These are phyloP conservation scores for Skeletonema marinoi DNA, from an alignment of 108 stramenopile genomes.

Conservation along the genomic window DNA sequence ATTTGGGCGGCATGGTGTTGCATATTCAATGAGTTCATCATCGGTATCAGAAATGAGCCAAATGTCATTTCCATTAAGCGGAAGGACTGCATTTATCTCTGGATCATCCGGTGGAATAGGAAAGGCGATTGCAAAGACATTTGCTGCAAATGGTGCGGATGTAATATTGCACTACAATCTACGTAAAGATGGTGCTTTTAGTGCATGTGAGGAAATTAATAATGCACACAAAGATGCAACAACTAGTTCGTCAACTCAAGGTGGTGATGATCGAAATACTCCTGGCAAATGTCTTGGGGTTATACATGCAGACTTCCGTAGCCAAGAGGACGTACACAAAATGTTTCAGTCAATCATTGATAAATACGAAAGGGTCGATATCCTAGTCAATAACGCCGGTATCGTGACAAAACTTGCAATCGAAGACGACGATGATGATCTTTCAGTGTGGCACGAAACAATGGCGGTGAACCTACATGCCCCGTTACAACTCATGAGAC, in stretches of 20 bases:
- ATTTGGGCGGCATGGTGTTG: background rate
- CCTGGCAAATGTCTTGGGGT: constrained; percentile 54
- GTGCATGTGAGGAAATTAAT: constrained; percentile 19
- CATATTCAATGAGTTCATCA: background rate
- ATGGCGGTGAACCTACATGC: constrained; percentile 69
- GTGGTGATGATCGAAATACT: background rate
- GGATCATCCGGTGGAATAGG: constrained; percentile 72
- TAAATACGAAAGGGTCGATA: constrained; percentile 45
- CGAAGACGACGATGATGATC: constrained; percentile 60
- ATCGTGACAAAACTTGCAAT: constrained; percentile 63
- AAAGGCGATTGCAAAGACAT: constrained; percentile 46
- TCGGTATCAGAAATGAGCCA: background rate
- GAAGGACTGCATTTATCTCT: constrained; percentile 59
- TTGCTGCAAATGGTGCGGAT: constrained; percentile 50
- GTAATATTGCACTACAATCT: constrained; percentile 65
- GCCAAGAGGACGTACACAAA: constrained; percentile 24
- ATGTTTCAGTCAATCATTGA: constrained; percentile 33
- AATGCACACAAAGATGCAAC: constrained; percentile 15
- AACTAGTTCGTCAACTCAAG: background rate
- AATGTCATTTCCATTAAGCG: constrained; percentile 5
- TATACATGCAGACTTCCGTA: constrained; percentile 62
- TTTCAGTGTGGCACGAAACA: constrained; percentile 60
- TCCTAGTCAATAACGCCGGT: constrained; percentile 73
- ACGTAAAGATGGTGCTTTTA: constrained; percentile 48
- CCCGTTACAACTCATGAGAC: constrained; percentile 52